phyloP scores from a whole-genome alignment of 768 basidiomycete species.

The Macrolepiota fuliginosa region DNA sequence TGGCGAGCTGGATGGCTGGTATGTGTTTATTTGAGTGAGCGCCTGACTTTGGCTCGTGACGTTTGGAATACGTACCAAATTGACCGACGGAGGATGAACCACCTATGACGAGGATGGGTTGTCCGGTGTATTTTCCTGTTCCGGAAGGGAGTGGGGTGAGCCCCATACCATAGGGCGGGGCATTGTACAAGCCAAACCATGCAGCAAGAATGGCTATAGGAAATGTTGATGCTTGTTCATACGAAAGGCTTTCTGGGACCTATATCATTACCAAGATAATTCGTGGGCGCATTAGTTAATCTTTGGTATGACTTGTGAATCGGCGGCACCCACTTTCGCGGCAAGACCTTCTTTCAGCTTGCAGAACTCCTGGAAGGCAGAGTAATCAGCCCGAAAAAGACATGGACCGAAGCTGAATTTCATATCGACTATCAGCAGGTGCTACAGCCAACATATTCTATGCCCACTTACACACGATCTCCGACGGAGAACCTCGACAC shows the following conservation, averaged over 20 bases:
- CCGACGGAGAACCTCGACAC: constrained; percentile 48
- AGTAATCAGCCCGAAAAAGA: constrained; percentile 28
- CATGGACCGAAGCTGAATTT: constrained; percentile 17
- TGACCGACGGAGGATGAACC: constrained; percentile 28
- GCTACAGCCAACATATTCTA: neutral
- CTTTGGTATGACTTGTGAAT: too few species aligned
- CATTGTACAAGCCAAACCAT: constrained; percentile 31
- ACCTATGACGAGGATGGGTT: constrained; percentile 29
- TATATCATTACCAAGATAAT: constrained; percentile 6
- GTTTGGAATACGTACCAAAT: constrained; percentile 17
- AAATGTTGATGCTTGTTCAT: constrained; percentile 39
- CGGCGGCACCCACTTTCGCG: constrained; percentile 27
- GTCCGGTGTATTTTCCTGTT: constrained; percentile 25
- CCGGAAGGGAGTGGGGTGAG: constrained; percentile 23
- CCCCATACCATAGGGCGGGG: constrained; percentile 20
- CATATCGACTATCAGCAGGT: neutral
- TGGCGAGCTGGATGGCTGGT: constrained; percentile 33
- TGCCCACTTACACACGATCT: constrained; percentile 46
- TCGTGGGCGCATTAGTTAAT: too few species aligned
- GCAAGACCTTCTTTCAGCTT: constrained; percentile 32
- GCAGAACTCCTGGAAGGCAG: constrained; percentile 40
- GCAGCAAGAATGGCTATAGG: constrained; percentile 38
- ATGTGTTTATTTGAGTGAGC: neutral
- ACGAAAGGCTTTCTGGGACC: constrained; percentile 35
- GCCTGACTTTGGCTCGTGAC: too few species aligned